Conservation (phyloP, 257 asterid species). For the Plantago elongata region DNA sequence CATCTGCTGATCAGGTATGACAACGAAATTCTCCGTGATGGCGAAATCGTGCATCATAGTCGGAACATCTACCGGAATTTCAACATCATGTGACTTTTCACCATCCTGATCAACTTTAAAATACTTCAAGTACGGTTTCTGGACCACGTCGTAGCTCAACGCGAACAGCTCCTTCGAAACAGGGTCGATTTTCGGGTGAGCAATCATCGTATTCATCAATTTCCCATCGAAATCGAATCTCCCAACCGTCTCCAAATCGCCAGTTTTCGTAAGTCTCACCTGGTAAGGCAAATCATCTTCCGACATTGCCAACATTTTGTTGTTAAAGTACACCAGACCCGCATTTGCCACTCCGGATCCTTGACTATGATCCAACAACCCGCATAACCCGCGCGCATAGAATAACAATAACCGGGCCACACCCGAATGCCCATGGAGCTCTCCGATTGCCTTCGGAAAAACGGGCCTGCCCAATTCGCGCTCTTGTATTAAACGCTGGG, state of each 20-base stretch:
- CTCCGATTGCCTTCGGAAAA: conserved; percentile 43
- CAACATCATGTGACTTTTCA: conserved; percentile 25
- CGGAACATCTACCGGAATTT: conserved; percentile 23
- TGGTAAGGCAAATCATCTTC: conserved; percentile 49
- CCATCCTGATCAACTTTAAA: conserved; percentile 28
- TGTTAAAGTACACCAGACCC: conserved; percentile 33
- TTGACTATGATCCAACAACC: conserved; percentile 26
- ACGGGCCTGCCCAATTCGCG: conserved; percentile 31
- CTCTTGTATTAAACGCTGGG: conserved; percentile 32
- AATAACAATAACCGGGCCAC: conserved; percentile 35
- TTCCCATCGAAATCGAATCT: conserved; percentile 27
- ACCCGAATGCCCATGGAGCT: conserved; percentile 41
- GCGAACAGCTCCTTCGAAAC: conserved; percentile 31
- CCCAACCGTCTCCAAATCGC: conserved; percentile 35
- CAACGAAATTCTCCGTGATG: conserved; percentile 31
- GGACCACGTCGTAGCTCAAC: conserved; percentile 32
- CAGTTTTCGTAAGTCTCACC: conserved; percentile 23
- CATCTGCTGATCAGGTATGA: conserved; percentile 41
- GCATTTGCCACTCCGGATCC: conserved; percentile 48
- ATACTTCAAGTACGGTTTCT: conserved; percentile 31
- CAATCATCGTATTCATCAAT: conserved; percentile 32
- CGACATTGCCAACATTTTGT: conserved; percentile 37
- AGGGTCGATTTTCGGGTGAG: conserved; percentile 46
- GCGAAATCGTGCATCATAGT: conserved; percentile 42
- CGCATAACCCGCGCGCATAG: conserved; percentile 29